Conservation (phyloP, 805 yeast species). For the Metschnikowia gelsemii region DNA sequence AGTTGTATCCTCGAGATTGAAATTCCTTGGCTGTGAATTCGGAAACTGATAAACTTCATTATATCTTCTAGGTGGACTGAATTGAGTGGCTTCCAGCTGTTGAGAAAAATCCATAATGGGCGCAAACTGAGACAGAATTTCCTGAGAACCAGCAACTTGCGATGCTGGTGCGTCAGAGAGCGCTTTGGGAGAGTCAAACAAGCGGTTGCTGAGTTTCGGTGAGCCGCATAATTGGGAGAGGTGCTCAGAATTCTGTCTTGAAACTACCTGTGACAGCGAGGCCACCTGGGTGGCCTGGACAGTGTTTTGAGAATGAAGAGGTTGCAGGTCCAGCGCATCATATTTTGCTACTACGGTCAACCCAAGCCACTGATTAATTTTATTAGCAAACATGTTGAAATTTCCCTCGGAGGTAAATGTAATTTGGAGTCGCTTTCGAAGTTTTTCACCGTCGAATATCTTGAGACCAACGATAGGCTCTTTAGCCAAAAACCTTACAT, state of each 20-base stretch:
- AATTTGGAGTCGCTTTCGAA: conserved; percentile 19
- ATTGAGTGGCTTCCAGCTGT: conserved; percentile 2
- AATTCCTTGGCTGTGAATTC: background rate
- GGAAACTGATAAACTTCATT: background rate
- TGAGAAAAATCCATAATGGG: conserved; percentile 5
- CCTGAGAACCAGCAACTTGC: conserved; percentile 6
- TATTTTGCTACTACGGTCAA: conserved; percentile 10
- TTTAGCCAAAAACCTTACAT: conserved; percentile 19
- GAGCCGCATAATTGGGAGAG: background rate
- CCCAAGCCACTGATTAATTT: conserved; percentile 18
- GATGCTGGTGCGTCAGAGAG: conserved; percentile 6
- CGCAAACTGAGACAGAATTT: conserved; percentile 11
- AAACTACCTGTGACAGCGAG: background rate
- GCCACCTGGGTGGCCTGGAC: background rate
- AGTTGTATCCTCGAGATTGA: background rate
- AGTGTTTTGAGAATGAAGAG: conserved; percentile 1
- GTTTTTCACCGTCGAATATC: conserved; percentile 20
- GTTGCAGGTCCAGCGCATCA: conserved; percentile 10
- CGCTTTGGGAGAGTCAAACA: background rate
- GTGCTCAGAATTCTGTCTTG: background rate
- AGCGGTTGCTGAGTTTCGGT: background rate
- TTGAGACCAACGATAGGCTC: conserved; percentile 22
- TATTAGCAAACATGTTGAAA: conserved; percentile 18
- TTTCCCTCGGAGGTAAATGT: conserved; percentile 21
- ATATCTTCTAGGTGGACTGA: background rate